A percentile compares a stretch with the other conserved stretches of the same genome.
Evolutionary conservation across 345 rosid species (phyloP).

Genomic region (Gossypium mustelinum): DNA sequence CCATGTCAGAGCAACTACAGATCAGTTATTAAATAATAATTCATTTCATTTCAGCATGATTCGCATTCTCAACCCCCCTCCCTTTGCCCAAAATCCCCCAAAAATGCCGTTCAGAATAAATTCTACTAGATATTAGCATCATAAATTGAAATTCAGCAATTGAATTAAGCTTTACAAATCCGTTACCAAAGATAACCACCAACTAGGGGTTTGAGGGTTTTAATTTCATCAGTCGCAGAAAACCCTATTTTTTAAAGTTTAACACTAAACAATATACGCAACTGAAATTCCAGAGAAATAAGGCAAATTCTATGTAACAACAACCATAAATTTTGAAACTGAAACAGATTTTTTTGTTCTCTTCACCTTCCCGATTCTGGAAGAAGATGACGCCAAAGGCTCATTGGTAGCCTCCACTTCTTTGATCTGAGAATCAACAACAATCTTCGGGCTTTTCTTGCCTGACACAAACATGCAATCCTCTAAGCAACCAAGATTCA

Average conservation of each 20-base stretch:
- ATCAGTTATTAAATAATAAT: background rate
- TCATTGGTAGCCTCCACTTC: constrained; percentile 27
- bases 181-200: background rate
- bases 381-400: constrained; percentile 32
- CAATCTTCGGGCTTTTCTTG: background rate
- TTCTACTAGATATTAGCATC: background rate
- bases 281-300: constrained; percentile 10
- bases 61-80: background rate
- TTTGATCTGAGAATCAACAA: constrained; percentile 19
- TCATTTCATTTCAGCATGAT: constrained; percentile 5
- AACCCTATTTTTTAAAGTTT: background rate
- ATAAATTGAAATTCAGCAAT: background rate
- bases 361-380: constrained; percentile 49
- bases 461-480: background rate
- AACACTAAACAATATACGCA: background rate
- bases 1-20: background rate
- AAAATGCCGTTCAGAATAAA: background rate
- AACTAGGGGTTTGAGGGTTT: constrained; percentile 1
- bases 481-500: constrained; percentile 11
- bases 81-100: background rate
- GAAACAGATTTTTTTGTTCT: background rate
- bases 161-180: background rate
- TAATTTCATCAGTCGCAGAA: background rate
- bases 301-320: constrained; percentile 10
- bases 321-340: constrained; percentile 12